Conservation (phyloP, 2,329 filamentous ascomycete genomes). For the Fusarium mexicanum region DNA sequence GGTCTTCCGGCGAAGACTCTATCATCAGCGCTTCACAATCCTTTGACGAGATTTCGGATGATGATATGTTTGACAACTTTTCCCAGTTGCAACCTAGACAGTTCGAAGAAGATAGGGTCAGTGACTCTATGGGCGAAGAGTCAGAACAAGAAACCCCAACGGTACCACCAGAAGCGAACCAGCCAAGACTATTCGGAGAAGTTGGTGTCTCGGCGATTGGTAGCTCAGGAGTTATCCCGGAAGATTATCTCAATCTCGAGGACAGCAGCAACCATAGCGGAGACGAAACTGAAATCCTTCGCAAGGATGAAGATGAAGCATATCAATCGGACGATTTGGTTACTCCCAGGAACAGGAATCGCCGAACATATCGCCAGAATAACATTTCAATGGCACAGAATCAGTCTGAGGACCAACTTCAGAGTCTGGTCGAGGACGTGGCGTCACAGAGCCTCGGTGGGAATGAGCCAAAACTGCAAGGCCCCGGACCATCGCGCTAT, state of each 20-base stretch:
- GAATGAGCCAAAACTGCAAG: slow-evolving; percentile 47
- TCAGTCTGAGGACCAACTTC: slow-evolving; percentile 60
- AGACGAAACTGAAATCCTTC: slow-evolving; percentile 54
- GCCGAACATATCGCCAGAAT: slow-evolving; percentile 37
- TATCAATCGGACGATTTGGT: slow-evolving; percentile 58
- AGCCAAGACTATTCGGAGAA: slow-evolving; percentile 63
- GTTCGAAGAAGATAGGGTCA: slow-evolving; percentile 52
- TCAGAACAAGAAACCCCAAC: slow-evolving; percentile 84
- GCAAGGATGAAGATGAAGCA: slow-evolving; percentile 53
- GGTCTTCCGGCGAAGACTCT: slow-evolving; percentile 64
- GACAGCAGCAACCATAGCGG: slow-evolving; percentile 53
- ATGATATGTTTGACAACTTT: slow-evolving; percentile 66
- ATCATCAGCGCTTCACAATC: slow-evolving; percentile 54
- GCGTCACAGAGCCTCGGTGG: slow-evolving; percentile 66
- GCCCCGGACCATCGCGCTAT: slow-evolving; percentile 33
- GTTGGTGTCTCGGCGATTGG: slow-evolving; percentile 63
- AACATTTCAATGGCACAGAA: slow-evolving; percentile 53
- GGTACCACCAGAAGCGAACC: slow-evolving; percentile 62
- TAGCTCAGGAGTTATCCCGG: slow-evolving; percentile 61
- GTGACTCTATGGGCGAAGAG: slow-evolving; percentile 66
- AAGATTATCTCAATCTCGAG: slow-evolving; percentile 60
- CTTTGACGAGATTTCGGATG: slow-evolving; percentile 70
- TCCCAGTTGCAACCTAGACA: slow-evolving; percentile 62
- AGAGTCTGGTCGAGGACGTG: slow-evolving; percentile 62
- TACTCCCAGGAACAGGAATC: slow-evolving; percentile 42